Evolutionary conservation across 805 yeast genomes (phyloP).

Genomic region (Suhomyces sp.): DNA sequence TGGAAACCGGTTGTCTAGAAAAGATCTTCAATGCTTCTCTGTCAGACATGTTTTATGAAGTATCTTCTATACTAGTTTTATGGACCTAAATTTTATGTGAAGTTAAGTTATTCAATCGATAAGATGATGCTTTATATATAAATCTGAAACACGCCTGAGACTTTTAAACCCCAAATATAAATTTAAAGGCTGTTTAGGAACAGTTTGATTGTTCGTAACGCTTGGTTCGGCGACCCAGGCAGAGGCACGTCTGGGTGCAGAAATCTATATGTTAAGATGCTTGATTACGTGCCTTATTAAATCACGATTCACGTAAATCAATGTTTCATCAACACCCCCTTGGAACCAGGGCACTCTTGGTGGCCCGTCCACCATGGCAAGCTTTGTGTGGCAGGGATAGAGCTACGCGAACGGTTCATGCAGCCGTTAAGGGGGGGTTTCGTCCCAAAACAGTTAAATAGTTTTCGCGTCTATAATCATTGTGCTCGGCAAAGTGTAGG

Average conservation of each 20-base stretch:
- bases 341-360: not conserved
- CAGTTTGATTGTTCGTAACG: not conserved
- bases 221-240: not conserved
- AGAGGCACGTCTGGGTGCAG: not conserved
- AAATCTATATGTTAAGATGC: not conserved
- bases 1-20: conserved; percentile 52
- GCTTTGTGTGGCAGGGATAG: not conserved
- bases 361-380: not conserved
- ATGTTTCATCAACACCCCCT: not conserved
- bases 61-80: not conserved
- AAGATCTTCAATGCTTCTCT: conserved; percentile 51
- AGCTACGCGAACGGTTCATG: conserved; percentile 1
- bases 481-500: not conserved
- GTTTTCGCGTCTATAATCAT: not conserved
- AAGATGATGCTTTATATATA: not conserved
- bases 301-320: not conserved
- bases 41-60: conserved; percentile 20
- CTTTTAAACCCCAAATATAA: not conserved
- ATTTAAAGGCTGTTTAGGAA: not conserved
- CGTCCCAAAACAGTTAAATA: conserved; percentile 1
- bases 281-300: not conserved
- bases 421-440: not conserved
- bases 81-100: no score
- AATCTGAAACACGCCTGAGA: not conserved
- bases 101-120: no score